These are phyloP conservation scores for Hyaloscypha bicolor DNA, from an alignment of 495 filamentous ascomycete genomes.

Conservation along the genomic window DNA sequence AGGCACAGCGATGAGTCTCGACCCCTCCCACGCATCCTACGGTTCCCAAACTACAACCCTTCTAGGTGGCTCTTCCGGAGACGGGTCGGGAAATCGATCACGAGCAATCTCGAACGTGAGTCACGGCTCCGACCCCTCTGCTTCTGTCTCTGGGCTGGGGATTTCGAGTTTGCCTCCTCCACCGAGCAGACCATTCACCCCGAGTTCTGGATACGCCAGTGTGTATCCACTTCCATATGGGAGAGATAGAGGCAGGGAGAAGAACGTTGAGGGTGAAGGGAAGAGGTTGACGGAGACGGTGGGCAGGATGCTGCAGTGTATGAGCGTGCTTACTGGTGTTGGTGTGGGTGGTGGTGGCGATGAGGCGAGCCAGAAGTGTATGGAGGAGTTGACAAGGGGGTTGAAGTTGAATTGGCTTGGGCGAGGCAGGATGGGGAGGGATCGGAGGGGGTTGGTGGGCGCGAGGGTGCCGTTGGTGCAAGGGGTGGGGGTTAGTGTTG, in stretches of 20 bases:
- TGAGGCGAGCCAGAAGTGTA: slow-evolving; percentile 75
- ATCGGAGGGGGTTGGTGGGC: slow-evolving; percentile 81
- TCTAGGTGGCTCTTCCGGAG: slow-evolving; percentile 58
- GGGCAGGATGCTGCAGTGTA: slow-evolving; percentile 94
- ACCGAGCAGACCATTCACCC: slow-evolving; percentile 57
- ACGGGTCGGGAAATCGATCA: slow-evolving; percentile 51
- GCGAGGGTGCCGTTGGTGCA: slow-evolving; percentile 22
- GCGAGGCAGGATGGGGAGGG: slow-evolving; percentile 83
- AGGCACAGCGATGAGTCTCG: slow-evolving; percentile 70
- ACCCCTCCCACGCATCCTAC: slow-evolving; percentile 69
- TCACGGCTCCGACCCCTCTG: slow-evolving; percentile 49
- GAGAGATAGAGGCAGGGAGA: slow-evolving; percentile 30
- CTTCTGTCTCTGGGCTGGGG: slow-evolving; percentile 36
- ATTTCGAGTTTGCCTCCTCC: slow-evolving; percentile 22
- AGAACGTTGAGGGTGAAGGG: slow-evolving; percentile 62
- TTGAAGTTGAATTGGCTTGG: slow-evolving; percentile 97
- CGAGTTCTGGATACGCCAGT: slow-evolving; percentile 48
- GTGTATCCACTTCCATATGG: slow-evolving; percentile 38
- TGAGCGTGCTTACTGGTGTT: slow-evolving; percentile 83
- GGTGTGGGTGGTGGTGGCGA: slow-evolving; percentile 38
- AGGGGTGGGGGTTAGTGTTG: not conserved
- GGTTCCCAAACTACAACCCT: slow-evolving; percentile 74
- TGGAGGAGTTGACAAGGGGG: slow-evolving; percentile 80
- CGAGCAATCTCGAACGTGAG: slow-evolving; percentile 88
- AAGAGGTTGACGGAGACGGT: slow-evolving; percentile 92